Evolutionary conservation across 2,329 filamentous ascomycete species (phyloP).

Genomic region (Capronia epimyces): DNA sequence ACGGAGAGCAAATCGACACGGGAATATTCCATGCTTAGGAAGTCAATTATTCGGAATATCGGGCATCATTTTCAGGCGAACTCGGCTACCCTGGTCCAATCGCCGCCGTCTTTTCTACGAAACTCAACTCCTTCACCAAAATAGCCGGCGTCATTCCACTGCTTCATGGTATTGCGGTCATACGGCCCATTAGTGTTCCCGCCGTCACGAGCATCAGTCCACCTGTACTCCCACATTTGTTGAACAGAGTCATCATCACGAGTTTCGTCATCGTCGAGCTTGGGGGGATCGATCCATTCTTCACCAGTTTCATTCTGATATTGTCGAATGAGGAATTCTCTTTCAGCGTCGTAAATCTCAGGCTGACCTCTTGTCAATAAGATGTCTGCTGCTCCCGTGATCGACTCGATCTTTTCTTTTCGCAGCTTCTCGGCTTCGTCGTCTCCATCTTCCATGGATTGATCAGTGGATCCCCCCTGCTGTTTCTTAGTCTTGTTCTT

Average conservation of each 20-base stretch:
- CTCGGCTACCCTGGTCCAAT: constrained; percentile 49
- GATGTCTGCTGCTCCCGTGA: constrained; percentile 86
- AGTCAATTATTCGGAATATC: constrained; percentile 28
- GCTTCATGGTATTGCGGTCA: constrained; percentile 76
- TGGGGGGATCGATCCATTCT: constrained; percentile 57
- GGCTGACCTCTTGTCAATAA: constrained; percentile 74
- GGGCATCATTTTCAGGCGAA: constrained; percentile 45
- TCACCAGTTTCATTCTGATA: constrained; percentile 83
- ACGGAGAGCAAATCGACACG: constrained; percentile 17
- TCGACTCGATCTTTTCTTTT: constrained; percentile 67
- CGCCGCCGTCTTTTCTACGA: constrained; percentile 50
- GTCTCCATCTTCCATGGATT: constrained; percentile 42
- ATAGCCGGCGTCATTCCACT: constrained; percentile 87
- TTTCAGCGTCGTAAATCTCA: constrained; percentile 87
- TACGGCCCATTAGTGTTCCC: constrained; percentile 79
- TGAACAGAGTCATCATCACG: constrained; percentile 21
- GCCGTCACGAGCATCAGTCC: constrained; percentile 80
- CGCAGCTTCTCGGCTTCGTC: constrained; percentile 65
- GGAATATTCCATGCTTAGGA: constrained; percentile 30
- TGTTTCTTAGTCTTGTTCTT: constrained; percentile 46
- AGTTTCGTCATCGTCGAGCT: constrained; percentile 32
- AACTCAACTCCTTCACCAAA: constrained; percentile 88
- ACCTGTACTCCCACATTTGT: constrained; percentile 81
- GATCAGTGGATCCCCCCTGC: constrained; percentile 12
- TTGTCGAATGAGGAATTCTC: constrained; percentile 75